phyloP scores from a whole-genome alignment of 2,329 filamentous ascomycete species.

The Aspergillus fijiensis region DNA sequence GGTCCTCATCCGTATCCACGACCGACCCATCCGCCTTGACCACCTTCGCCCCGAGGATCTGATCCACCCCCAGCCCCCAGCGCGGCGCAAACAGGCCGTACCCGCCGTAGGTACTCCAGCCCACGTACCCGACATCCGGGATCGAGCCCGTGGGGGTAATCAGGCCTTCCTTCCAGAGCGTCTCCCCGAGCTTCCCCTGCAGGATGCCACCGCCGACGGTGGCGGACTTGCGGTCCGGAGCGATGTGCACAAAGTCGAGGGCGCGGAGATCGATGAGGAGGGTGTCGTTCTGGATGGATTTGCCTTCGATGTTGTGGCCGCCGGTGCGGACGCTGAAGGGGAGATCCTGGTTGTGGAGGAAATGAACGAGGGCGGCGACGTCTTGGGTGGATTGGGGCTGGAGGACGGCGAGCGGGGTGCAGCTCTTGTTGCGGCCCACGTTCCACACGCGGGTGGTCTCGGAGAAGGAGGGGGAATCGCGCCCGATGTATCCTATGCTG shows the following conservation, averaged over 20 bases:
- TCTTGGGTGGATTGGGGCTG: conserved; percentile 13
- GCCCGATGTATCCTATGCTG: conserved; percentile 1
- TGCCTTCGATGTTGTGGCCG: conserved; percentile 21
- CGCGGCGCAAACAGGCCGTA: conserved; percentile 32
- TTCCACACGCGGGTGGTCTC: conserved; percentile 6
- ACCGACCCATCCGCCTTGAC: conserved; percentile 16
- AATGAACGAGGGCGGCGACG: conserved; percentile 12
- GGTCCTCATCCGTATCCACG: conserved; percentile 10
- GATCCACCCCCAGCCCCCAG: conserved; percentile 39
- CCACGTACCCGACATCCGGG: conserved; percentile 33
- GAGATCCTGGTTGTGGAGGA: conserved; percentile 2
- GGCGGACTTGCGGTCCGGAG: conserved; percentile 8
- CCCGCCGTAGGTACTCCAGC: conserved; percentile 39
- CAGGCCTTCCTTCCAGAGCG: conserved; percentile 12
- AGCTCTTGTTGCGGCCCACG: neutral
- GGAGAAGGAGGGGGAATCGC: conserved; percentile 7
- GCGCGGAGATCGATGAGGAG: conserved; percentile 19
- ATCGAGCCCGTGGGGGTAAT: conserved; percentile 16
- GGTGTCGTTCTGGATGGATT: conserved; percentile 3
- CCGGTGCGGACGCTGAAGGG: conserved; percentile 20
- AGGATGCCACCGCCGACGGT: conserved; percentile 17
- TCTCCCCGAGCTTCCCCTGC: conserved; percentile 5
- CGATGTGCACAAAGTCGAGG: conserved; percentile 11
- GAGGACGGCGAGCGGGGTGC: conserved; percentile 11
- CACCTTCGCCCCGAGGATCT: conserved; percentile 33